Conservation (phyloP, 2,329 filamentous ascomycete species). For the Cytospora piceae region DNA sequence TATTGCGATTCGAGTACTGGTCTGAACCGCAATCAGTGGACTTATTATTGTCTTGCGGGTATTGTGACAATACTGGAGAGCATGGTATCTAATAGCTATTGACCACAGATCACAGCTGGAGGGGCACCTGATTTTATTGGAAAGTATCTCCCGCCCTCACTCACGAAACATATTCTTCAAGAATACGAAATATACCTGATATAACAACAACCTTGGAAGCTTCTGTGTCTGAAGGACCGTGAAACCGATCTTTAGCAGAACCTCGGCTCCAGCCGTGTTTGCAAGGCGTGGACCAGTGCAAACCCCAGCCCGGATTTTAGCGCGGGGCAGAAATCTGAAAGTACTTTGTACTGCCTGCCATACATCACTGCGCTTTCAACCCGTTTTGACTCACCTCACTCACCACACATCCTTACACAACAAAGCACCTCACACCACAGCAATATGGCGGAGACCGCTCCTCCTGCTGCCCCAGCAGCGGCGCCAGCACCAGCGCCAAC, state of each 20-base stretch:
- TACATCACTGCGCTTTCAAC: constrained; percentile 7
- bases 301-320: constrained; percentile 15
- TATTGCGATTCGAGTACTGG: too few species aligned
- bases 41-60: neutral
- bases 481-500: constrained; percentile 24
- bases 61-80: neutral
- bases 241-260: neutral
- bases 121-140: too few species aligned
- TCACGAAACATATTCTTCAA: too few species aligned
- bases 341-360: constrained; percentile 16
- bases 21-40: too few species aligned
- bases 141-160: too few species aligned
- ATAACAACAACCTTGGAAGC: too few species aligned
- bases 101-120: too few species aligned
- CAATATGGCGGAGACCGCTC: constrained; percentile 22
- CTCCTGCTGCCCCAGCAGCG: constrained; percentile 26
- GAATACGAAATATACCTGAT: too few species aligned
- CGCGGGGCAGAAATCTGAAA: constrained; percentile 25
- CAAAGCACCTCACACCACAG: neutral
- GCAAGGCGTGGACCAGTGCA: neutral
- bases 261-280: constrained; percentile 19
- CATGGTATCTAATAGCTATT: neutral
- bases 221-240: too few species aligned
- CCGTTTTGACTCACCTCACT: constrained; percentile 30
- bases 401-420: constrained; percentile 4